These are phyloP conservation scores for Talaromyces sp. DNA, from an alignment of 2,329 filamentous ascomycete species.

Conservation along the genomic window DNA sequence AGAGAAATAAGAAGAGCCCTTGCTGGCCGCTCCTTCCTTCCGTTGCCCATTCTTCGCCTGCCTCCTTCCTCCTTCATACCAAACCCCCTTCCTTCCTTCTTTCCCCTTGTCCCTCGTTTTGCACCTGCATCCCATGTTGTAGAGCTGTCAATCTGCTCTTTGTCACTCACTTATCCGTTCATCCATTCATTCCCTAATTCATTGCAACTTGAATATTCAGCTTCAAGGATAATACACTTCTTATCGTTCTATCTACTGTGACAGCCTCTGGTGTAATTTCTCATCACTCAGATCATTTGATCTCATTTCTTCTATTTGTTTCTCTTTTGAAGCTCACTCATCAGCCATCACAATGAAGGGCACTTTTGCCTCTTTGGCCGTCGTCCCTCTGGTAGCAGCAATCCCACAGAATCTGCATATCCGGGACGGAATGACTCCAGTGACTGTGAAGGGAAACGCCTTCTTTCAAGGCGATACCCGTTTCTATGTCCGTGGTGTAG, in stretches of 20 bases:
- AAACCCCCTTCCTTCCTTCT: conserved; percentile 2
- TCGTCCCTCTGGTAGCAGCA: conserved; percentile 47
- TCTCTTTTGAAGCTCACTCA: neutral
- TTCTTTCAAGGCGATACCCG: conserved; percentile 62
- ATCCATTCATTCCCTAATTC: too few species aligned
- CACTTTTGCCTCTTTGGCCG: conserved; percentile 42
- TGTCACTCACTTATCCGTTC: neutral
- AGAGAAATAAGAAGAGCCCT: neutral
- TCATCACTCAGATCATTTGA: neutral
- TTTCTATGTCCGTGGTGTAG: conserved; percentile 54
- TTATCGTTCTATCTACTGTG: neutral
- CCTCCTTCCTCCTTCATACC: conserved; percentile 13
- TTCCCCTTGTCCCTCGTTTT: neutral
- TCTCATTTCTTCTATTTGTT: neutral
- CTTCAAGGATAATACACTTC: neutral
- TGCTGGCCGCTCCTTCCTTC: conserved; percentile 6
- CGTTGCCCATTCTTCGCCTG: conserved; percentile 1
- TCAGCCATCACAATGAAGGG: conserved; percentile 53
- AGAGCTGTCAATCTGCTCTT: neutral
- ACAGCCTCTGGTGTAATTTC: neutral
- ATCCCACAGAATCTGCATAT: conserved; percentile 34
- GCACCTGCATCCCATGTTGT: neutral
- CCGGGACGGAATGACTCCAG: conserved; percentile 50
- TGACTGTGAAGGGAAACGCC: conserved; percentile 63
- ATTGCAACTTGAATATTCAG: neutral